Conservation (phyloP, 305 asterid species). For the Stenogyne calaminthoides region DNA sequence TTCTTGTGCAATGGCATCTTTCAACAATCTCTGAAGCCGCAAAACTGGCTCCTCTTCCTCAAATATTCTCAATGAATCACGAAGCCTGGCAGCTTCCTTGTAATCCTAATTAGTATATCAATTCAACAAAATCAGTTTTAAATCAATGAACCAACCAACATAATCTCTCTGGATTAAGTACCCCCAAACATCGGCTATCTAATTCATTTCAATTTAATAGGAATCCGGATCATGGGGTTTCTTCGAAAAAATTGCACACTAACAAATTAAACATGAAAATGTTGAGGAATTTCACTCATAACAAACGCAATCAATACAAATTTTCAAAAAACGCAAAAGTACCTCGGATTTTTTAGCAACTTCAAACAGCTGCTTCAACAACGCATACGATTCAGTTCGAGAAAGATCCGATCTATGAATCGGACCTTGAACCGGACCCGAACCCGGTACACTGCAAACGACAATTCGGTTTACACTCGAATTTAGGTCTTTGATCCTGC, state of each 20-base stretch:
- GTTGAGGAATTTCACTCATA: conserved; percentile 5
- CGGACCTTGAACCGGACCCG: conserved; percentile 30
- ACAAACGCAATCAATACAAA: background rate
- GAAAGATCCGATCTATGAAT: conserved; percentile 48
- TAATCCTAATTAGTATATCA: conserved; percentile 51
- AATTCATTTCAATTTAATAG: background rate
- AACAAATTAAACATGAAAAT: conserved; percentile 2
- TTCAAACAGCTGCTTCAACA: conserved; percentile 74
- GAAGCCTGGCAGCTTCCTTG: conserved; percentile 77
- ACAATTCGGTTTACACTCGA: conserved; percentile 37
- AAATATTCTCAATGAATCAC: conserved; percentile 65
- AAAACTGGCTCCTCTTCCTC: conserved; percentile 84
- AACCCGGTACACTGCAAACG: conserved; percentile 50
- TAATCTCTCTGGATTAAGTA: background rate
- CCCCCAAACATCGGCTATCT: background rate
- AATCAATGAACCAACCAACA: conserved; percentile 3
- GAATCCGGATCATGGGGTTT: background rate
- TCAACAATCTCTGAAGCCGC: conserved; percentile 62
- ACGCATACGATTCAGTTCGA: conserved; percentile 59
- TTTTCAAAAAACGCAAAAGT: background rate
- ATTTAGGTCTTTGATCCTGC: background rate
- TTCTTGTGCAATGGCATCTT: conserved; percentile 75
- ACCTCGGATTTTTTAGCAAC: conserved; percentile 84
- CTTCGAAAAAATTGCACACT: background rate
- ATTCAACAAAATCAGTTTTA: background rate